Percentiles rank a stretch among this genome's conserved stretches.
These are phyloP conservation scores for Neonectria ditissima DNA, from an alignment of 2,329 filamentous ascomycete genomes.

Conservation along the genomic window DNA sequence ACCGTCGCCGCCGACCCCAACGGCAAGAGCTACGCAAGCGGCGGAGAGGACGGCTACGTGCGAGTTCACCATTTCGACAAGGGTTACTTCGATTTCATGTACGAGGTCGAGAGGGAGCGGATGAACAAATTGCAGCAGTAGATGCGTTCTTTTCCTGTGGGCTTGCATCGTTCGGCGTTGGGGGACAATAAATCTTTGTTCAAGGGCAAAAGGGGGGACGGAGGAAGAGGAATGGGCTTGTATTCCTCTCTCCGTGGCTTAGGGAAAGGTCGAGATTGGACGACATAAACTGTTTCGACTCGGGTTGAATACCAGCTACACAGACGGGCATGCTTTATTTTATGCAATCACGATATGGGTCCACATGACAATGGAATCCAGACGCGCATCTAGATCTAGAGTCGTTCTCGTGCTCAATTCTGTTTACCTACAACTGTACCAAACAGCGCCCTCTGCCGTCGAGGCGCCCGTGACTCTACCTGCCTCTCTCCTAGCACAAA, in stretches of 20 bases:
- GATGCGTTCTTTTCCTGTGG: constrained; percentile 50
- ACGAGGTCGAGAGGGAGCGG: constrained; percentile 94
- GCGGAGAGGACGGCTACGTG: constrained; percentile 98
- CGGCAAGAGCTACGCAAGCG: constrained; percentile 92
- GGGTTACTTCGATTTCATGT: constrained; percentile 98
- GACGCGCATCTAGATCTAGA: constrained; percentile 33
- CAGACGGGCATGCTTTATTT: constrained; percentile 34
- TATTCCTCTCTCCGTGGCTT: constrained; percentile 48
- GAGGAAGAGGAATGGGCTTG: constrained; percentile 42
- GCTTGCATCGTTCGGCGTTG: constrained; percentile 59
- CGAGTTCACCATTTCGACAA: constrained; percentile 99
- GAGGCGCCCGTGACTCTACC: constrained; percentile 26
- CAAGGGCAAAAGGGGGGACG: constrained; percentile 44
- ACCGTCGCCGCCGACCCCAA: constrained; percentile 94
- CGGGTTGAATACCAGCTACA: constrained; percentile 28
- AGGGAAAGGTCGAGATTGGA: constrained; percentile 44
- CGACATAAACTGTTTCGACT: constrained; percentile 37
- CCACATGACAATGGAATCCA: constrained; percentile 30
- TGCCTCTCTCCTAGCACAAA: constrained; percentile 26
- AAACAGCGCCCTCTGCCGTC: constrained; percentile 25
- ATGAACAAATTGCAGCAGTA: constrained; percentile 58
- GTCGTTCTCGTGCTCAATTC: constrained; percentile 38
- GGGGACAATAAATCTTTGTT: constrained; percentile 50
- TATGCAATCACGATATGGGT: constrained; percentile 38
- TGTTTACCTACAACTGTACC: constrained; percentile 26